Evolutionary conservation across 2,329 filamentous ascomycete genomes (phyloP), one percentile per base, ranked within the genome.

Genomic region (Penicillium sp.): DNA sequence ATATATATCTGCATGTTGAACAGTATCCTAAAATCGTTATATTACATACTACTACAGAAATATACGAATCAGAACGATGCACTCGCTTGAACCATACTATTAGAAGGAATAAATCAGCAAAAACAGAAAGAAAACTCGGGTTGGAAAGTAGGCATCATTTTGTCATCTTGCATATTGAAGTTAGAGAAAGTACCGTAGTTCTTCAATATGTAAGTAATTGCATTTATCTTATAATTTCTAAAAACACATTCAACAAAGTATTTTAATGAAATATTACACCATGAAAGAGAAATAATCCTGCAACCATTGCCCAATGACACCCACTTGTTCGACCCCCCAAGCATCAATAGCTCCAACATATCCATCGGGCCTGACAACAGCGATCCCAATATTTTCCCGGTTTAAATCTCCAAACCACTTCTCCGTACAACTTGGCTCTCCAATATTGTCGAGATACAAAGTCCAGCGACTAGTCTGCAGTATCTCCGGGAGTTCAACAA

Each of bases 281-380:
- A 63, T 60, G 23, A 62, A 60, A 13, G 53, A 45, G 67, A 82
- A 84, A 64, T 84, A 85, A 7, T 72, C 65, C 60, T 83, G 78
- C 63, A 84, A 65, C 80, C 80, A 83, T 29, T 61, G 53, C 2
- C 72, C 71, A 2, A 78, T 79, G 23, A 69, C 61, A 12, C 59
- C 41, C 0, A 71, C 77, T 17, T 61, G 70, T 6, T 72, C 68
- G 23, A 65, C 60, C 13, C 67, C 61, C 65, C 77, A 83, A 3
- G 73, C 61, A 8, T 81, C 77, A 25, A 89, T 73, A n/a, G 81
- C 85, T 1, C 88, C 89, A 5, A 91, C 84, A 70, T 91, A 91
- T 12, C 89, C 88, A 72, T 91, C 89, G 0, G 89, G 89, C 6
- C 89, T 81, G 1, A 91, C 86, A 65, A 88, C 87, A 41, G 88